A percentile compares a stretch with the other conserved stretches of the same genome.
Evolutionary conservation across 2,329 filamentous ascomycete genomes (phyloP).

Genomic region (Verticillium isaacii): DNA sequence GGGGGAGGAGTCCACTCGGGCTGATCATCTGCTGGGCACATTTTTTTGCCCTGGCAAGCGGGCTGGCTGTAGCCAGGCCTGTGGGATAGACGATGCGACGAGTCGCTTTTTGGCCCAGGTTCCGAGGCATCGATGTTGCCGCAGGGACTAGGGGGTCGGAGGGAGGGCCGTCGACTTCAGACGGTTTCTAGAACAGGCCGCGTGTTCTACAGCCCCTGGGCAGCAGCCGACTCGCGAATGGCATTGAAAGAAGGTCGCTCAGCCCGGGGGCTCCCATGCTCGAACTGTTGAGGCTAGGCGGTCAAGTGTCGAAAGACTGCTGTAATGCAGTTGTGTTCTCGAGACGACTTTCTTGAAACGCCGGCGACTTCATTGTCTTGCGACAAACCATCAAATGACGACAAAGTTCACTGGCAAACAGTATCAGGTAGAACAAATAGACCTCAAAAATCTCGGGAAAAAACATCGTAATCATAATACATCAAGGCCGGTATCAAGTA

Average conservation of each 20-base stretch:
- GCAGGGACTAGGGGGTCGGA: neutral
- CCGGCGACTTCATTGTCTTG: neutral
- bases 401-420: neutral
- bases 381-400: neutral
- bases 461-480: neutral
- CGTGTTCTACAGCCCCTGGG: neutral
- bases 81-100: neutral
- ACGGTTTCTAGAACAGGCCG: neutral
- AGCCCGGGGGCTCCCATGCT: neutral
- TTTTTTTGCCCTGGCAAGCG: neutral
- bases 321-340: neutral
- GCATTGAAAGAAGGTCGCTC: neutral
- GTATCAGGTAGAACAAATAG: neutral
- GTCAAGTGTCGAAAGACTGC: neutral
- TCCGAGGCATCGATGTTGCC: neutral
- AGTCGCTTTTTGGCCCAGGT: neutral
- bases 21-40: neutral
- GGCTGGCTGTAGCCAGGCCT: neutral
- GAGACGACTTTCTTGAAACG: neutral
- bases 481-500: neutral
- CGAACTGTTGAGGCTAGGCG: neutral
- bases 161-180: neutral
- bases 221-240: neutral
- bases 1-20: neutral
- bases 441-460: neutral